phyloP scores from a whole-genome alignment of 495 filamentous ascomycete species.

The Penicillium robsamsonii region DNA sequence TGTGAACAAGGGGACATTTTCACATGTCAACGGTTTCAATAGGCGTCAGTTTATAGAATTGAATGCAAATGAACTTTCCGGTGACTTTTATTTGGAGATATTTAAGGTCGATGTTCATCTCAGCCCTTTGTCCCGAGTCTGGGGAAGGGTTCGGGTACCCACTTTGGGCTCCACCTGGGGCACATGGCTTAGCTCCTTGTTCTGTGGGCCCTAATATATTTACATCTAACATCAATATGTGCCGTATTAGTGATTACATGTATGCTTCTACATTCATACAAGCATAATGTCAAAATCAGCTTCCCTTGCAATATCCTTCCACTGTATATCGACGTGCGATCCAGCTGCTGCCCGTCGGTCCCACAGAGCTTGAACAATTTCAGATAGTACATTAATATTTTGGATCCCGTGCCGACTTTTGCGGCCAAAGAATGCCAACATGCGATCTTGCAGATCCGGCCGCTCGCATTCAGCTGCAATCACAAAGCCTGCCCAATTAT shows the following conservation, averaged over 20 bases:
- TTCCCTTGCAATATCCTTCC: constrained; percentile 29
- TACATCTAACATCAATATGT: background rate
- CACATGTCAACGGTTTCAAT: too few relatives aligned
- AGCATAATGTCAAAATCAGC: constrained; percentile 32
- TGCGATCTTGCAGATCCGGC: constrained; percentile 22
- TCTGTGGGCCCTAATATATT: background rate
- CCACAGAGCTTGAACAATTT: constrained; percentile 26
- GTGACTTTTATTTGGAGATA: background rate
- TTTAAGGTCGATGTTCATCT: background rate
- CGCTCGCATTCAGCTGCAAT: constrained; percentile 29
- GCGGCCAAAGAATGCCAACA: constrained; percentile 21
- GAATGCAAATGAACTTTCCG: background rate
- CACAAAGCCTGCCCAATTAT: constrained; percentile 31
- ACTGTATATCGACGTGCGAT: constrained; percentile 20
- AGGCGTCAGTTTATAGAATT: background rate
- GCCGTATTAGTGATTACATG: background rate
- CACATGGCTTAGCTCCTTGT: background rate
- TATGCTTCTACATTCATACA: constrained; percentile 13
- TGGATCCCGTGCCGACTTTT: constrained; percentile 27
- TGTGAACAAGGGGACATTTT: constrained; percentile 21
- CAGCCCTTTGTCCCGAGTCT: too few relatives aligned
- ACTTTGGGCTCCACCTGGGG: background rate
- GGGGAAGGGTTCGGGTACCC: background rate
- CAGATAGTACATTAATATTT: constrained; percentile 22
- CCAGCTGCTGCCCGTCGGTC: constrained; percentile 15